phyloP scores from a whole-genome alignment of 192 early-diverging fungal species.

The Mortierella antarctica region DNA sequence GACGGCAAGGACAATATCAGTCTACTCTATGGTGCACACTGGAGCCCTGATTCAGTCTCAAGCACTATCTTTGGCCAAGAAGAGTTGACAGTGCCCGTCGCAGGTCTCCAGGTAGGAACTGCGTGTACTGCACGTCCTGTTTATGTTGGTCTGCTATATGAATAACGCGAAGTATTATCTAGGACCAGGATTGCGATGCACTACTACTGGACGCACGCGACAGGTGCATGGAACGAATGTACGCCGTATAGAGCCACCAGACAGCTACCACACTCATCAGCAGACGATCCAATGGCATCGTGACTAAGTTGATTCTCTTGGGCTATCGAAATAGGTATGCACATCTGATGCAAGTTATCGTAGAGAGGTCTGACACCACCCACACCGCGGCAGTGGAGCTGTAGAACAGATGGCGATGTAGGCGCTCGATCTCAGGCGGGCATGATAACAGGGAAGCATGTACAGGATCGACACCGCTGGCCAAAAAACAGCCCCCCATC shows the following conservation, averaged over 20 bases:
- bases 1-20: constrained; percentile 45
- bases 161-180: too few species aligned
- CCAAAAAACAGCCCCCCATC: too few species aligned
- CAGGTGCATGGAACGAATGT: too few species aligned
- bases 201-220: too few species aligned
- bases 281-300: neutral
- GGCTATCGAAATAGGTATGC: neutral
- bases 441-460: too few species aligned
- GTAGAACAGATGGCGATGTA: too few species aligned
- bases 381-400: too few species aligned
- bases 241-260: neutral
- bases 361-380: neutral
- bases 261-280: neutral
- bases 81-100: neutral
- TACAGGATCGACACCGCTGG: too few species aligned
- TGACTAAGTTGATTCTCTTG: neutral
- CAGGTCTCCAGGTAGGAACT: neutral
- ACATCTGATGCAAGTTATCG: constrained; percentile 13
- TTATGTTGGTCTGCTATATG: too few species aligned
- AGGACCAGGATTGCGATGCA: too few species aligned
- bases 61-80: neutral
- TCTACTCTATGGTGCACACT: constrained; percentile 10
- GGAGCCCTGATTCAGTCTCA: neutral
- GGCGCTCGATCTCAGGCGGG: too few species aligned
- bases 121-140: neutral